Base-by-base conservation (phyloP, 2,329 filamentous ascomycete genomes). In the Alternaria novae-zelandiae region DNA sequence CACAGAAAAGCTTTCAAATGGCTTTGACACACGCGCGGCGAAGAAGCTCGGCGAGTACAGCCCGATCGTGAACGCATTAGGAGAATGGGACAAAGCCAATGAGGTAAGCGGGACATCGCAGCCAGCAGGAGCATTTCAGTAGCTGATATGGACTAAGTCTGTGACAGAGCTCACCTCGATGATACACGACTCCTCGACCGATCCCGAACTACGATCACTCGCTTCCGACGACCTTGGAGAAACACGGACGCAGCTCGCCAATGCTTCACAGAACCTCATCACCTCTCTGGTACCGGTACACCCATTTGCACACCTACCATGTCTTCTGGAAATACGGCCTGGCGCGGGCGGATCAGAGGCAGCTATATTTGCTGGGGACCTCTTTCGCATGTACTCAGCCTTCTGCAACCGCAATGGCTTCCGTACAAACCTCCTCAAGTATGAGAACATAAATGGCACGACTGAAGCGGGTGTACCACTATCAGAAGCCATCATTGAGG, bases 331-430 rank as follows among this genome's bases (percentile, higher is more conserved):
- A 81, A 91, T 99, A 63, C 88, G 94, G 1, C 96, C 96, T 0
- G 96, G 96, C 0, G 94, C 94, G 0, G 96, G 96, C 41, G 96
- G 96, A 3, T 89, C 93, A 61, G 96, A 99, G 81, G 94, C 95
- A 3, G 90, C 93, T 0, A 89, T 97, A 66, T 99, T 99, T 72
- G 93, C 94, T 12, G 91, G 92, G 58, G 89, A 96, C 56, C 81
- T 99, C 7, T 88, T 97, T 71, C 89, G 90, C 70, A 98, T 99
- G 96, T 99, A 99, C 82, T 87, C 89, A 68, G 83, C 84, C 1
- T 94, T 94, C 74, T 97, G 94, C 80, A 82, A 87, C 53, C 87
- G 89, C 6, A 86, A 86, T 49, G 90, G 90, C 4, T 86, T 93
- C 63, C 88, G 88, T 0, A 83, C 86, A 8, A 88, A 86, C 1